These are phyloP conservation scores for Cinchona pubescens DNA, from an alignment of 257 asterid genomes.

Conservation along the genomic window DNA sequence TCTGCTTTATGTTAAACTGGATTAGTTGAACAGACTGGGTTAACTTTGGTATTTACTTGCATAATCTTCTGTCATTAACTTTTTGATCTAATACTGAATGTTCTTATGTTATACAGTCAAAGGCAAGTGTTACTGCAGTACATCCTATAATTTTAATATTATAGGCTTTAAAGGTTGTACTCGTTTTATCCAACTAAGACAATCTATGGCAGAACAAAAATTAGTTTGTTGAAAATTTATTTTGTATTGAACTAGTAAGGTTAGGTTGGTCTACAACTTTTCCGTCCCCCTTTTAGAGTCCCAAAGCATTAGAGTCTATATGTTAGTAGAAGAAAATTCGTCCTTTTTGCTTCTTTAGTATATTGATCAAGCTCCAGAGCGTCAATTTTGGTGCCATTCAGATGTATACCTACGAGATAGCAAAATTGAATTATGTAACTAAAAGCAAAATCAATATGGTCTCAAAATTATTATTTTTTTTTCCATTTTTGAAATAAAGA, in stretches of 20 bases:
- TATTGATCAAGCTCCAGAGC: background rate
- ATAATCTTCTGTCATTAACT: background rate
- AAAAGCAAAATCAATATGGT: background rate
- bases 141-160: too few species aligned
- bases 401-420: background rate
- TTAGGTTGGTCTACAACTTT: background rate
- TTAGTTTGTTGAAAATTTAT: too few species aligned
- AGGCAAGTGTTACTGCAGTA: background rate
- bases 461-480: background rate
- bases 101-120: background rate
- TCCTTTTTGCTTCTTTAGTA: background rate
- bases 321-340: background rate
- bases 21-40: background rate
- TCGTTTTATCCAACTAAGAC: background rate
- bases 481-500: background rate
- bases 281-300: background rate
- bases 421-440: background rate
- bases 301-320: background rate
- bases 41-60: background rate
- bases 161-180: background rate
- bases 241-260: background rate
- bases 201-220: background rate
- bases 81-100: background rate
- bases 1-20: background rate
- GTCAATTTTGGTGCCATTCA: background rate